Conservation (phyloP, 2,329 filamentous ascomycete genomes). For the Hymenoscyphus salicellus region DNA sequence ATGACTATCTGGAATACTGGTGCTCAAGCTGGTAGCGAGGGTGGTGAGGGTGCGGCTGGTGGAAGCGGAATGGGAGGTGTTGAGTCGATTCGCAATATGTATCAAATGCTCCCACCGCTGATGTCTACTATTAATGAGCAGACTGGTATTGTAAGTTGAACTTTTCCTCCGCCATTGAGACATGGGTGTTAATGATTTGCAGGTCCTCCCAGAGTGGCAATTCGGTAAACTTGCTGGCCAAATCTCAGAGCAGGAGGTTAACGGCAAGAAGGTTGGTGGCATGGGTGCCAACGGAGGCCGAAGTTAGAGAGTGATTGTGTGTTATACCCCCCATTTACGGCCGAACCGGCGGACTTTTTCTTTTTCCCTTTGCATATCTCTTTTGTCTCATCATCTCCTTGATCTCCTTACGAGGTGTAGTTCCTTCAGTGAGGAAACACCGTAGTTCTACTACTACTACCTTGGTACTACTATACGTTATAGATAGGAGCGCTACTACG, state of each 20-base stretch:
- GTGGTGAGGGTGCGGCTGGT: slow-evolving; percentile 36
- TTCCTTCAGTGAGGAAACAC: too few relatives aligned
- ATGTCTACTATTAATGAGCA: slow-evolving; percentile 86
- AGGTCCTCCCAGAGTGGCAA: slow-evolving; percentile 68
- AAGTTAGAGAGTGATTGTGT: background rate
- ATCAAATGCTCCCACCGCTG: slow-evolving; percentile 79
- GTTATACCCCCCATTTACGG: background rate
- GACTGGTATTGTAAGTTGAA: slow-evolving; percentile 62
- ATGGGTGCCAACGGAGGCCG: background rate
- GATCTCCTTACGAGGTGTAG: too few relatives aligned
- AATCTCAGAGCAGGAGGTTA: slow-evolving; percentile 30
- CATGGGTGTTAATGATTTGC: slow-evolving; percentile 34
- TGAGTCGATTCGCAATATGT: slow-evolving; percentile 72
- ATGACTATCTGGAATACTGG: slow-evolving; percentile 90
- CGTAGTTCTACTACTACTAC: too few relatives aligned
- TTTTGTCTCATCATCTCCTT: background rate
- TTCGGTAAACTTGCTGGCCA: slow-evolving; percentile 49
- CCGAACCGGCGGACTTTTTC: background rate
- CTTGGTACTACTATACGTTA: too few relatives aligned
- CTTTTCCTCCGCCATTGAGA: background rate
- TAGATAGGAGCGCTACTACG: too few relatives aligned
- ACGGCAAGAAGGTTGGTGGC: slow-evolving; percentile 13
- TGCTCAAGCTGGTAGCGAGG: slow-evolving; percentile 39
- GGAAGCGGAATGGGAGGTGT: slow-evolving; percentile 51
- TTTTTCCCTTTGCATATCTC: background rate